These are phyloP conservation scores for Magnusiomyces ingens DNA, from an alignment of 1,139 yeast species.

Conservation along the genomic window DNA sequence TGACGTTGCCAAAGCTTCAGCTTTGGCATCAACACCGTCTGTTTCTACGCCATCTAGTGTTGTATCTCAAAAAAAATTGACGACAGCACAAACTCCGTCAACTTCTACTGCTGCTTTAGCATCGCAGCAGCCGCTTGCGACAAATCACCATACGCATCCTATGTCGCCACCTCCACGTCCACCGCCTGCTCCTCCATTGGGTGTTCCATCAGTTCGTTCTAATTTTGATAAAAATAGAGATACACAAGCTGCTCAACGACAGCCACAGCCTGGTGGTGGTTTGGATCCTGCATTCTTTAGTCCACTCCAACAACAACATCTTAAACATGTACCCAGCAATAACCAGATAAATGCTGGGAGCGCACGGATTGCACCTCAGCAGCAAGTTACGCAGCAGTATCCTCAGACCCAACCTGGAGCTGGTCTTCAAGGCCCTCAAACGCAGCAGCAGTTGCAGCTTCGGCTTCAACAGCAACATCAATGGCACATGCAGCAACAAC, in stretches of 20 bases:
- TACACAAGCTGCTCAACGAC: constrained; percentile 5
- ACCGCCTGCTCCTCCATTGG: constrained; percentile 39
- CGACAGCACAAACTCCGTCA: neutral
- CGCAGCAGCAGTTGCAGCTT: constrained; percentile 15
- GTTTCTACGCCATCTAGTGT: neutral
- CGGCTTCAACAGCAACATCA: constrained; percentile 18
- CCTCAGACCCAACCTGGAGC: constrained; percentile 20
- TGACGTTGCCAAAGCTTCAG: constrained; percentile 2
- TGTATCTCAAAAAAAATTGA: neutral
- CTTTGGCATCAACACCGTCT: constrained; percentile 4
- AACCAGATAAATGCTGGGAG: constrained; percentile 9
- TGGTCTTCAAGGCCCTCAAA: constrained; percentile 12
- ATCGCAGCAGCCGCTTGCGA: neutral
- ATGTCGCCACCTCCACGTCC: constrained; percentile 36
- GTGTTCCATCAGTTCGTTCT: constrained; percentile 32
- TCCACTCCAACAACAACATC: constrained; percentile 16
- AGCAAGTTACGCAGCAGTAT: constrained; percentile 18
- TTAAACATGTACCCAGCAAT: constrained; percentile 9
- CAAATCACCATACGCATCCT: constrained; percentile 14
- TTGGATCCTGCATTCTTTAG: constrained; percentile 13
- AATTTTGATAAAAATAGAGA: constrained; percentile 8
- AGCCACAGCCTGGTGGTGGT: constrained; percentile 7
- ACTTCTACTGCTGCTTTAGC: constrained; percentile 4
- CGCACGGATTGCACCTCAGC: constrained; percentile 7
- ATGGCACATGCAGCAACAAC: constrained; percentile 18